Evolutionary conservation across 1,284 basidiomycete species (phyloP), one percentile per base, ranked within the genome.

Genomic region (Cerrena zonata): DNA sequence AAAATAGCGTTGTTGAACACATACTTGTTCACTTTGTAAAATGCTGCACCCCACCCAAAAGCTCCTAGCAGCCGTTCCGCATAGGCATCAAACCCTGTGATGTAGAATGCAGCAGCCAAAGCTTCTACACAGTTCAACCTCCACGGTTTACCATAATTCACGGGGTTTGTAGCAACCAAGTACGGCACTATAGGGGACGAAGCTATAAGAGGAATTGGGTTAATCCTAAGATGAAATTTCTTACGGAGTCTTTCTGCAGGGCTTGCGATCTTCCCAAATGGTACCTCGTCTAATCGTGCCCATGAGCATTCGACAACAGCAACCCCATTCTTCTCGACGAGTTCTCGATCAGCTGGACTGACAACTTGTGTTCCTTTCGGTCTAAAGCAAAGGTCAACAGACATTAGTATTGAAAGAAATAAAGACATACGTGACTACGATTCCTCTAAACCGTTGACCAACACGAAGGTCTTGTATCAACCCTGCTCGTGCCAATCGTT

Each of bases 221-320:
- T 10, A 48, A 15, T 11, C 45, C 39, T 13, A 48, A 15, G 39
- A 11, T 13, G 26, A 27, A 4, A 80, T n/a, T n/a, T n/a, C 91
- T 57, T 59, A 95, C 93, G 63, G 34, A 98, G 69, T 11, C 95
- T 80, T 72, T 99, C 95, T 61, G 97, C 80, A 0, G 94, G 93
- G 57, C 90, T 91, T 19, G 90, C 82, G 61, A 98, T 95, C 69
- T 96, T 97, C 48, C 79, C 76, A 65, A 96, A 99, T 0, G 95
- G 95, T 2, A 98, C 86, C 56, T 98, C 94, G 49, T 94, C 91
- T 5, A 98, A 71, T 19, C 94, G 78, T 2, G 95, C 95, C 95
- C 95, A 99, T 3, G 91, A 94, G 67, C 94, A 97, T 65, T 99
- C 95, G 1, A 99, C 93, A 5, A 99, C 95, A 0, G 95, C 95